phyloP scores from a whole-genome alignment of 257 asterid genomes.

The Penstemon eatonii region DNA sequence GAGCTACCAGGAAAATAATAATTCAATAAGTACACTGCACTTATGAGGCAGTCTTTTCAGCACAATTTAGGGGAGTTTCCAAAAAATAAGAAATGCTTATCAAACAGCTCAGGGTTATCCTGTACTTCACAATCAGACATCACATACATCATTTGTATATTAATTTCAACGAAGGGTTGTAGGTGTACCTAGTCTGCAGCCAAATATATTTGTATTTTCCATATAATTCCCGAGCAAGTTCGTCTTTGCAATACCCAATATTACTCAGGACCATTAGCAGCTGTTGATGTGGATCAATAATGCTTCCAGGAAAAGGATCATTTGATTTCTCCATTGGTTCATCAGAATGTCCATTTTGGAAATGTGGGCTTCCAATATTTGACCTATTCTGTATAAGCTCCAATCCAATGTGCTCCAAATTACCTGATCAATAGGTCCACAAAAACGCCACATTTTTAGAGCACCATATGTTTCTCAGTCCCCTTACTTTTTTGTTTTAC shows the following conservation, averaged over 20 bases:
- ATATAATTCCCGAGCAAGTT: slow-evolving; percentile 74
- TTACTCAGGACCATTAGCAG: slow-evolving; percentile 93
- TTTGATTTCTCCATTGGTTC: slow-evolving; percentile 48
- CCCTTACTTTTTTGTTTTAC: background rate
- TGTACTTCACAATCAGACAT: slow-evolving; percentile 16
- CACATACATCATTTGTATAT: slow-evolving; percentile 7
- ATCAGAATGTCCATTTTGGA: slow-evolving; percentile 64
- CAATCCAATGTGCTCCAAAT: slow-evolving; percentile 70
- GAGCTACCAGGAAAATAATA: background rate
- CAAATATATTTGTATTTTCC: slow-evolving; percentile 69
- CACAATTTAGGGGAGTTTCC: background rate
- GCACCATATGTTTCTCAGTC: slow-evolving; percentile 26
- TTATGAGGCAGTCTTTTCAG: background rate
- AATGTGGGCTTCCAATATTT: slow-evolving; percentile 47
- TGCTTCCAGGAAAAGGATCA: slow-evolving; percentile 86
- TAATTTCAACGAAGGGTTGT: background rate
- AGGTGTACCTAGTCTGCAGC: slow-evolving; percentile 66
- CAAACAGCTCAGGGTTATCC: background rate
- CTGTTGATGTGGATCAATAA: slow-evolving; percentile 75
- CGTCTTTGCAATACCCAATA: slow-evolving; percentile 96
- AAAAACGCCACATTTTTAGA: slow-evolving; percentile 14
- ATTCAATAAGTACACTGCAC: slow-evolving; percentile 3
- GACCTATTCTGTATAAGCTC: slow-evolving; percentile 58
- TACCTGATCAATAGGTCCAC: slow-evolving; percentile 54
- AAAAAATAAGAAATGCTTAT: background rate